phyloP scores from a whole-genome alignment of 495 filamentous ascomycete genomes.

The Margaritispora aquatica region DNA sequence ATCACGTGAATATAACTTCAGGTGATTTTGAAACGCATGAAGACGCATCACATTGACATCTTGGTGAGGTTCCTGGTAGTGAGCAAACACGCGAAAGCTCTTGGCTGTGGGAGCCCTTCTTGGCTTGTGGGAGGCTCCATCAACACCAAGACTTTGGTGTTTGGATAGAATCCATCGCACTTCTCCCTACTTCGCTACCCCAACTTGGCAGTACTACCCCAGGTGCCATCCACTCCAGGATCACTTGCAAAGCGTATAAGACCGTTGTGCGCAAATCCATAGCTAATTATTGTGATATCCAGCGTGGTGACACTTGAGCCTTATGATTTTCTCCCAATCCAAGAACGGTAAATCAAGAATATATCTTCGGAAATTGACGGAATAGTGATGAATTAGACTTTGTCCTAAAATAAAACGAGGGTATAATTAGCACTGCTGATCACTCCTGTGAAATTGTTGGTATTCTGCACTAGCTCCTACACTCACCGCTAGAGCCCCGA shows the following conservation, averaged over 20 bases:
- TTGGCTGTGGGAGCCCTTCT: neutral
- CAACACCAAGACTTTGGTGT: neutral
- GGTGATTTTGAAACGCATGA: neutral
- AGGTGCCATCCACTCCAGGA: neutral
- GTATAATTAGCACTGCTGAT: neutral
- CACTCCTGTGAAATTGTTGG: neutral
- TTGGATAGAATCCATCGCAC: neutral
- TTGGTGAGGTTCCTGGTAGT: neutral
- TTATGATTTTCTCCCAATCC: neutral
- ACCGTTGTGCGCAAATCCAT: neutral
- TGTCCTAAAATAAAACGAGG: neutral
- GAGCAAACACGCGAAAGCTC: neutral
- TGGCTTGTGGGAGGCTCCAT: neutral
- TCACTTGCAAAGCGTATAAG: neutral
- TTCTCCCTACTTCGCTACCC: neutral
- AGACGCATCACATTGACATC: neutral
- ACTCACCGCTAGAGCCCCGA: neutral
- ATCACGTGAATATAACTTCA: neutral
- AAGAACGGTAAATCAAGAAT: neutral
- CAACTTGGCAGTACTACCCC: neutral
- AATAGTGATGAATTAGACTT: neutral
- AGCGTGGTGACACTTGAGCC: neutral
- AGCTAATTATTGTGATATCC: neutral
- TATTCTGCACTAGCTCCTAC: neutral
- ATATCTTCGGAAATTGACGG: neutral